phyloP scores from a whole-genome alignment of 2,329 filamentous ascomycete genomes.

The Claviceps africana region DNA sequence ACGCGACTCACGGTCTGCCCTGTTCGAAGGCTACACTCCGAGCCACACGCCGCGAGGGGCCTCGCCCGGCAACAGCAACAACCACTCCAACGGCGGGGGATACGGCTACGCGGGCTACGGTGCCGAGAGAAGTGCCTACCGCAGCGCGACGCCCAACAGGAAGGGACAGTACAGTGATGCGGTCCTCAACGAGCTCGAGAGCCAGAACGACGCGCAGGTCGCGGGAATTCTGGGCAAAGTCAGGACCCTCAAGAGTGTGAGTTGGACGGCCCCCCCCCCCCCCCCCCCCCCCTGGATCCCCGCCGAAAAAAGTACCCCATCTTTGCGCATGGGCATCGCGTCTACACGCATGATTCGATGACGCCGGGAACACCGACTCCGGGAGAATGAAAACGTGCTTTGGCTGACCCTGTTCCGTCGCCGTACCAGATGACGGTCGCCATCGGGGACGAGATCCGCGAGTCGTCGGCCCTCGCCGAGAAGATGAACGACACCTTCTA shows the following conservation, averaged over 20 bases:
- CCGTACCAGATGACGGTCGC: slow-evolving; percentile 64
- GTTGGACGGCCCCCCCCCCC: slow-evolving; percentile 18
- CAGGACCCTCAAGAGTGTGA: slow-evolving; percentile 72
- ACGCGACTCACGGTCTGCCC: slow-evolving; percentile 55
- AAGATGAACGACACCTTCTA: slow-evolving; percentile 96
- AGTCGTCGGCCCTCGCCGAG: slow-evolving; percentile 74
- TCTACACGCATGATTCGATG: too few relatives aligned
- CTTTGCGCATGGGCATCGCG: too few relatives aligned
- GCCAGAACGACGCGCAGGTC: slow-evolving; percentile 83
- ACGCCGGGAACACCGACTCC: too few relatives aligned
- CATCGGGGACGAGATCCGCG: slow-evolving; percentile 90
- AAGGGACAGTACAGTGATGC: slow-evolving; percentile 88
- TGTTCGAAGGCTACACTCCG: slow-evolving; percentile 60
- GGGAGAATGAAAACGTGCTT: too few relatives aligned
- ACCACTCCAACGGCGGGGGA: neutral
- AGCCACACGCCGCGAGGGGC: slow-evolving; percentile 26
- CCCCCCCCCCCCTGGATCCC: too few relatives aligned
- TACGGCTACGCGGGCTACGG: slow-evolving; percentile 32
- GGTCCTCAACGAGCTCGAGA: slow-evolving; percentile 84
- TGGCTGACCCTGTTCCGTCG: neutral
- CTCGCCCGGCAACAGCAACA: slow-evolving; percentile 4
- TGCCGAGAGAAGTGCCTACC: slow-evolving; percentile 28
- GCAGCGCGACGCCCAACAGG: slow-evolving; percentile 57
- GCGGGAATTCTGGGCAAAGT: slow-evolving; percentile 88
- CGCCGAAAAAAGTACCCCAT: too few relatives aligned